Conservation (phyloP, 441 rosid genomes). For the Populus tomentosa region DNA sequence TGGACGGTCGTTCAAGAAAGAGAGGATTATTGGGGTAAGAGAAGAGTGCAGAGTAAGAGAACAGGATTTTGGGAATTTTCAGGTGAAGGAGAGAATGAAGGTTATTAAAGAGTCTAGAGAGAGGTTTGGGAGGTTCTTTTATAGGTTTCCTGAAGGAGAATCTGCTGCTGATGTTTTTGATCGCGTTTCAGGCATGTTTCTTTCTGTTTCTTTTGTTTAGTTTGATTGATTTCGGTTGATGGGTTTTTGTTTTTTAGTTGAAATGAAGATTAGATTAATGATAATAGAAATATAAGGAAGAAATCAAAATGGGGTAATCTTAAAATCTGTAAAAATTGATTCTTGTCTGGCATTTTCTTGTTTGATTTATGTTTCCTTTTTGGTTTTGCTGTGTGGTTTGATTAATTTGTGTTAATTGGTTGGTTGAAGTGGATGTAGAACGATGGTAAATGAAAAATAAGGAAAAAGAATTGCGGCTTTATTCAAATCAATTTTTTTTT, state of each 20-base stretch:
- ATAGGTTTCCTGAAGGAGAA: conserved; percentile 96
- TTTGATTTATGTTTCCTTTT: too few relatives aligned
- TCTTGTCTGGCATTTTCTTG: neutral
- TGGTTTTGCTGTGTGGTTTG: neutral
- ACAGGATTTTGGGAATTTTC: conserved; percentile 98
- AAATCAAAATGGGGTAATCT: neutral
- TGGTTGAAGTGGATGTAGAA: neutral
- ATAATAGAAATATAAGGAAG: neutral
- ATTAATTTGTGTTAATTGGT: neutral
- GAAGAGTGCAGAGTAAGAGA: conserved; percentile 92
- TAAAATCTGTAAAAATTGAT: neutral
- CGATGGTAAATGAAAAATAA: neutral
- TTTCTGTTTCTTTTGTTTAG: neutral
- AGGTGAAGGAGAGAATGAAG: conserved; percentile 82
- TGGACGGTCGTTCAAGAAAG: conserved; percentile 67
- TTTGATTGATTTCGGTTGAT: neutral
- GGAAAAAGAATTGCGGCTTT: neutral
- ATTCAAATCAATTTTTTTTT: too few relatives aligned
- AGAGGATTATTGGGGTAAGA: conserved; percentile 74
- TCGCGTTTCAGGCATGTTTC: conserved; percentile 80
- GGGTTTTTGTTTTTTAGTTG: neutral
- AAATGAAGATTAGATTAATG: neutral
- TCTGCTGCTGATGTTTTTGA: conserved; percentile 98
- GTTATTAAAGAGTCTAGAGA: conserved; percentile 61
- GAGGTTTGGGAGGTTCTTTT: conserved; percentile 80